phyloP scores from a whole-genome alignment of 2,329 filamentous ascomycete genomes.

The Monosporascus ibericus region DNA sequence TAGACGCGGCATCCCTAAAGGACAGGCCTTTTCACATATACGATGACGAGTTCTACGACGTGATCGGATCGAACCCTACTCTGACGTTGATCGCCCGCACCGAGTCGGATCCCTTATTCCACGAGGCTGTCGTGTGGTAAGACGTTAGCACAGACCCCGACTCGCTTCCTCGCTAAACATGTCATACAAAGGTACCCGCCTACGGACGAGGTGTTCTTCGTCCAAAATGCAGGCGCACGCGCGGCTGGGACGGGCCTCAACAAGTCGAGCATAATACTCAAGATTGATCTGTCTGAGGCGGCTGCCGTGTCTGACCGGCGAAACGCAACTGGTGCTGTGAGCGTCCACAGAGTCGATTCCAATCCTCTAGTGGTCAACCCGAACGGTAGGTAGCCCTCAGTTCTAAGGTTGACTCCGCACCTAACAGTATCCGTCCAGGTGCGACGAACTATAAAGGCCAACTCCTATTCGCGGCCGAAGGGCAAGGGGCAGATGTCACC shows the following conservation, averaged over 20 bases:
- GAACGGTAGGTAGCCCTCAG: slow-evolving; percentile 32
- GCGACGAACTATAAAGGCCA: slow-evolving; percentile 44
- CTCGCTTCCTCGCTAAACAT: neutral
- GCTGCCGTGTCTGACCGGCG: slow-evolving; percentile 30
- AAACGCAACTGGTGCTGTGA: slow-evolving; percentile 33
- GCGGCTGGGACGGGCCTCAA: slow-evolving; percentile 43
- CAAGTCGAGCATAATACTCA: slow-evolving; percentile 45
- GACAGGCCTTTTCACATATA: slow-evolving; percentile 41
- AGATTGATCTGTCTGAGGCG: slow-evolving; percentile 40
- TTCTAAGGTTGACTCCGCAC: neutral
- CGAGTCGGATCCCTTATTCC: slow-evolving; percentile 41
- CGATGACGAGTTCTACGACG: slow-evolving; percentile 42
- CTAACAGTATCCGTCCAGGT: slow-evolving; percentile 25
- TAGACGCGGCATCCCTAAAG: slow-evolving; percentile 29
- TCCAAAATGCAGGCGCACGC: slow-evolving; percentile 41
- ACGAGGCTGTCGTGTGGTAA: slow-evolving; percentile 51
- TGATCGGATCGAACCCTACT: slow-evolving; percentile 43
- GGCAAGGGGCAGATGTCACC: slow-evolving; percentile 37
- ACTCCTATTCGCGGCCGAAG: slow-evolving; percentile 43
- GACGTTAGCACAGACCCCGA: neutral
- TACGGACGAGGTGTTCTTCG: slow-evolving; percentile 49
- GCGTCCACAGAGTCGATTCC: slow-evolving; percentile 34
- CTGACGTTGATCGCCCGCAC: slow-evolving; percentile 43
- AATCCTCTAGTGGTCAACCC: slow-evolving; percentile 42
- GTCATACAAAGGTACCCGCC: slow-evolving; percentile 27